A percentile compares a stretch with the other conserved stretches of the same genome.
phyloP scores from a whole-genome alignment of 805 yeast species.

The Yamadazyma nakazawae region DNA sequence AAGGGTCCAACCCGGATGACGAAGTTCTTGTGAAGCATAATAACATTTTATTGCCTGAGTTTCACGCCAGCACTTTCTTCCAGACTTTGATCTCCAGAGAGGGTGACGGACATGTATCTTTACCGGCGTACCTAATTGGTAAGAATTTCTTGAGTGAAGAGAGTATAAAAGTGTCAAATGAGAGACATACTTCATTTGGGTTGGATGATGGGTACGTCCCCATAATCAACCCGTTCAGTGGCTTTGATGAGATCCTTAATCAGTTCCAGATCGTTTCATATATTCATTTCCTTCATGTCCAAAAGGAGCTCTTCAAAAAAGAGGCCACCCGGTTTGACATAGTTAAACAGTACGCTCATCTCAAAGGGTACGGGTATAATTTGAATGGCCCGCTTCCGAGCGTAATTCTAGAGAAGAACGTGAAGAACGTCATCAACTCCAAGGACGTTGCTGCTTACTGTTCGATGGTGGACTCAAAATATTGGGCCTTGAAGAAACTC shows the following conservation, averaged over 20 bases:
- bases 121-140: slow-evolving; percentile 32
- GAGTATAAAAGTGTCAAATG: slow-evolving; percentile 1
- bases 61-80: slow-evolving; percentile 30
- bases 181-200: slow-evolving; percentile 25
- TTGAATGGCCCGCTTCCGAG: slow-evolving; percentile 28
- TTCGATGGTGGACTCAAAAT: slow-evolving; percentile 14
- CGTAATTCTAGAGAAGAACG: slow-evolving; percentile 13
- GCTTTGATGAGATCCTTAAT: slow-evolving; percentile 28
- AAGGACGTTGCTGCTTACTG: slow-evolving; percentile 15
- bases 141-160: slow-evolving; percentile 23
- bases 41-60: slow-evolving; percentile 34
- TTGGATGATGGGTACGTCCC: slow-evolving; percentile 27
- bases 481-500: slow-evolving; percentile 23
- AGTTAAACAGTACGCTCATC: slow-evolving; percentile 18
- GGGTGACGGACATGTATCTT: slow-evolving; percentile 30
- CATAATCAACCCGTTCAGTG: slow-evolving; percentile 20
- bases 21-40: slow-evolving; percentile 31
- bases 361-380: slow-evolving; percentile 33
- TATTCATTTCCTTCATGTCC: slow-evolving; percentile 14
- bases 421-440: slow-evolving; percentile 16
- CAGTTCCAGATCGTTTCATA: slow-evolving; percentile 38
- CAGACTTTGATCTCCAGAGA: slow-evolving; percentile 39
- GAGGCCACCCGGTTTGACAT: slow-evolving; percentile 4
- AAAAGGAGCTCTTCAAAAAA: background rate
- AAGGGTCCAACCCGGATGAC: slow-evolving; percentile 17